phyloP scores from a whole-genome alignment of 2,329 filamentous ascomycete species.

The Aureobasidium musti region DNA sequence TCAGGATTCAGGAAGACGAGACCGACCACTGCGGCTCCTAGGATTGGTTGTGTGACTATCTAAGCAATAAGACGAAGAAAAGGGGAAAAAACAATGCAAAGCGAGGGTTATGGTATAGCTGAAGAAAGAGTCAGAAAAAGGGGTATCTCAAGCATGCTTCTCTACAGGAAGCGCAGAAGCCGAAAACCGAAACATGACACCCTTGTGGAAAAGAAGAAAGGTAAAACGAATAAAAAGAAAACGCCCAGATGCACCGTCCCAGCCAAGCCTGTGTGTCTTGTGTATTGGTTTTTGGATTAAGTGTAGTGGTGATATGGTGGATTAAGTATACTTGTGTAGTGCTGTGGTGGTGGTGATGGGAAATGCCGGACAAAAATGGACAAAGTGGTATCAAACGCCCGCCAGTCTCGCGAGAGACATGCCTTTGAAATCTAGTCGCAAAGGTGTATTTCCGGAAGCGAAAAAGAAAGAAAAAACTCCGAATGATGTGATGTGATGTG shows the following conservation, averaged over 20 bases:
- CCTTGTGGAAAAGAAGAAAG: not conserved
- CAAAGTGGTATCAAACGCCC: slow-evolving; percentile 24
- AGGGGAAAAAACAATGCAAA: not conserved
- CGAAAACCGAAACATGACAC: slow-evolving; percentile 4
- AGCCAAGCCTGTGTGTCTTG: slow-evolving; percentile 21
- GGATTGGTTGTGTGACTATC: not conserved
- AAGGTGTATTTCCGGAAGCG: slow-evolving; percentile 1
- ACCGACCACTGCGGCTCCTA: not conserved
- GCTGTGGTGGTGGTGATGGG: not conserved
- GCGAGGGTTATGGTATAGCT: slow-evolving; percentile 6
- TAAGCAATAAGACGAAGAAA: not conserved
- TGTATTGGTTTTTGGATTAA: slow-evolving; percentile 8
- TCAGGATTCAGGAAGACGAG: not conserved
- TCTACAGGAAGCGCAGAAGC: not conserved
- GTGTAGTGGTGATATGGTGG: slow-evolving; percentile 1
- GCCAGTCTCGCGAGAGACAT: slow-evolving; percentile 26
- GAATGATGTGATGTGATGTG: slow-evolving; percentile 5
- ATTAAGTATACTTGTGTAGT: slow-evolving; percentile 6
- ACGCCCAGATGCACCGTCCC: slow-evolving; percentile 20
- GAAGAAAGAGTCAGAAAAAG: not conserved
- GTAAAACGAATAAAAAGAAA: not conserved
- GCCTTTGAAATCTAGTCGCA: slow-evolving; percentile 21
- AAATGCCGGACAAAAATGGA: not conserved
- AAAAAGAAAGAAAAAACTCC: not conserved
- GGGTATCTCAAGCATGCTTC: slow-evolving; percentile 12